These are phyloP conservation scores for Aegle marmelos DNA, from an alignment of 345 rosid genomes.

Conservation along the genomic window DNA sequence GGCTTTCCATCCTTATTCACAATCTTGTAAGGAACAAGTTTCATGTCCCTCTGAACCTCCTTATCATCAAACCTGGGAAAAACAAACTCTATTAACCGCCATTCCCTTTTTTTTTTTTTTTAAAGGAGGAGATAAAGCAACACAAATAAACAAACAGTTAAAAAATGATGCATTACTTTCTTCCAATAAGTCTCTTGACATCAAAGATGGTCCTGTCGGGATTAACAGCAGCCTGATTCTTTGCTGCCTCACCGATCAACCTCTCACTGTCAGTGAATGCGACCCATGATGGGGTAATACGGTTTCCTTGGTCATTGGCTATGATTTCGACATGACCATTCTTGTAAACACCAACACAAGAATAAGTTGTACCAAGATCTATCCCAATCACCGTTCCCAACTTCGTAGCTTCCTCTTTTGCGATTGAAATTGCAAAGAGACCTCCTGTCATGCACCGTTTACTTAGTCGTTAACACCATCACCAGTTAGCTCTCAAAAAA, in stretches of 20 bases:
- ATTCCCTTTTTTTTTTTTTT: background rate
- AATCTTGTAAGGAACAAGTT: constrained; percentile 87
- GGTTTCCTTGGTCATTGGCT: constrained; percentile 98
- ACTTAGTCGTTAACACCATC: background rate
- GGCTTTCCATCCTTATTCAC: constrained; percentile 95
- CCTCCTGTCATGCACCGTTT: constrained; percentile 34
- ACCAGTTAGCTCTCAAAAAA: background rate
- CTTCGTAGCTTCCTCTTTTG: constrained; percentile 68
- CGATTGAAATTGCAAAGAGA: constrained; percentile 56
- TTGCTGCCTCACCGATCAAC: constrained; percentile 95
- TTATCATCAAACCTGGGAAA: constrained; percentile 74
- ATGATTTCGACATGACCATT: constrained; percentile 96
- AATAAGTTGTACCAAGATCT: constrained; percentile 94
- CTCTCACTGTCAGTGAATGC: constrained; percentile 93
- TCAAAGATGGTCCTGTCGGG: constrained; percentile 86
- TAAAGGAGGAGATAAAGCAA: background rate
- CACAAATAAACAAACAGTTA: background rate
- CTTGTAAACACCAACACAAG: constrained; percentile 97
- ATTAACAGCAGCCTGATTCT: constrained; percentile 93
- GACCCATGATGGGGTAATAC: constrained; percentile 98
- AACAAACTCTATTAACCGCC: constrained; percentile 1
- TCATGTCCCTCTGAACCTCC: constrained; percentile 92
- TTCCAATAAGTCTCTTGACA: constrained; percentile 91
- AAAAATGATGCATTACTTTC: constrained; percentile 54
- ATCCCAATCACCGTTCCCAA: constrained; percentile 94